Base-by-base conservation (phyloP, 495 filamentous ascomycete genomes). In the Tricharina praecox region DNA sequence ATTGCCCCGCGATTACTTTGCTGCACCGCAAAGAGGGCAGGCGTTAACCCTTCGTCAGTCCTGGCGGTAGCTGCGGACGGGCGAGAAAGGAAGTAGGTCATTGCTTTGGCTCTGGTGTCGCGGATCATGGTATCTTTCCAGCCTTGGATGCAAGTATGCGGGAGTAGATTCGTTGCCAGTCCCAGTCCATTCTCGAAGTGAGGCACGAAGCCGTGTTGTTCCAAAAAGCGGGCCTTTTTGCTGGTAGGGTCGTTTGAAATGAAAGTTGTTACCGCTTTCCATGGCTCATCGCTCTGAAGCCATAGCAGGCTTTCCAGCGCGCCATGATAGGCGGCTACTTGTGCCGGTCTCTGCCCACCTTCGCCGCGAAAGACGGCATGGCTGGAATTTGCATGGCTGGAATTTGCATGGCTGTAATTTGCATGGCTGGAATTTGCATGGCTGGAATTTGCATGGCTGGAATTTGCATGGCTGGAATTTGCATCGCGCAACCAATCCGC, bases 401-500 rank as follows among this genome's bases (percentile, higher is more conserved):
- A n/a, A n/a, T n/a, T n/a, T n/a, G n/a, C n/a, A n/a, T n/a, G n/a
- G n/a, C n/a, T n/a, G n/a, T n/a, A n/a, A n/a, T n/a, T n/a, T n/a
- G n/a, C n/a, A n/a, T n/a, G n/a, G n/a, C n/a, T n/a, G n/a, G n/a
- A n/a, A n/a, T n/a, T n/a, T n/a, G n/a, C n/a, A n/a, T n/a, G n/a
- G n/a, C n/a, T n/a, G n/a, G n/a, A n/a, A n/a, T n/a, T n/a, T n/a
- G n/a, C n/a, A n/a, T n/a, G n/a, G n/a, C n/a, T n/a, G n/a, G n/a
- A n/a, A n/a, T n/a, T n/a, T n/a, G n/a, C n/a, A n/a, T n/a, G n/a
- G n/a, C n/a, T n/a, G n/a, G n/a, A n/a, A n/a, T n/a, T n/a, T n/a
- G n/a, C n/a, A n/a, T n/a, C n/a, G n/a, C n/a, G n/a, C n/a, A 52
- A 46, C 55, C 55, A 59, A 18, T 59, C 54, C 50, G 53, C 53